Base-by-base conservation (phyloP, 345 rosid species). In the Aethionema arabicum region DNA sequence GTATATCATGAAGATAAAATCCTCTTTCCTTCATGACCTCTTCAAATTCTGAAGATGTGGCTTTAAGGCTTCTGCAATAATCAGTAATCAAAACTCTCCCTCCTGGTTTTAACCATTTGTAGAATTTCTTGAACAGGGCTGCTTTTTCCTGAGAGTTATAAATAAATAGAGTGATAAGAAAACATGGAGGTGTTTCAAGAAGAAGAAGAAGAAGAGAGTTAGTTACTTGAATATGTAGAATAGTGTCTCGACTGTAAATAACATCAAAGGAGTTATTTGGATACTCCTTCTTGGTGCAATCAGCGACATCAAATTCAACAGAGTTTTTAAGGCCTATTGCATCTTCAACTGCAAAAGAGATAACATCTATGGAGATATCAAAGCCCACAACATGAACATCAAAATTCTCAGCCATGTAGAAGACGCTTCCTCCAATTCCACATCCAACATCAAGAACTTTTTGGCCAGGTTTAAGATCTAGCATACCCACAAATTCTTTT, bases 351-450 rank as follows among this genome's bases (percentile, higher is more conserved):
- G 99, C 97, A 69, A 95, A 83, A 12, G 96, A 86, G 50, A 95
- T 80, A 97, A 95, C 88, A 51, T 95, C 88, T 60, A 90, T 67
- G 8, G 99, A 90, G 52, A 95, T 86, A 72, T 95, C 97, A 62
- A 90, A 88, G 71, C 97, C 99, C 15, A 88, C 77, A 77, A 95
- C 97, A 73, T 88, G 79, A 29, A 86, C 96, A 36, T 82, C 92
- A 56, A 82, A 95, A 40, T 79, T 77, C 76, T 90, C 84, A 53
- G 99, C 97, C 96, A 90, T 95, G 87, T 88, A 95, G 76, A 95
- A 95, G 78, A 86, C 95, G 21, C 99, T 96, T 76, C 99, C 99
- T 8, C 99, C 99, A 5, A 90, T 95, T 61, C 99, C 99, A 31
- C 99, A 90, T 55, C 99, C 99, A 72, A 90, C 97, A 73, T 95